phyloP scores from a whole-genome alignment of 306 rosid species.

The Lathyrus aphaca region DNA sequence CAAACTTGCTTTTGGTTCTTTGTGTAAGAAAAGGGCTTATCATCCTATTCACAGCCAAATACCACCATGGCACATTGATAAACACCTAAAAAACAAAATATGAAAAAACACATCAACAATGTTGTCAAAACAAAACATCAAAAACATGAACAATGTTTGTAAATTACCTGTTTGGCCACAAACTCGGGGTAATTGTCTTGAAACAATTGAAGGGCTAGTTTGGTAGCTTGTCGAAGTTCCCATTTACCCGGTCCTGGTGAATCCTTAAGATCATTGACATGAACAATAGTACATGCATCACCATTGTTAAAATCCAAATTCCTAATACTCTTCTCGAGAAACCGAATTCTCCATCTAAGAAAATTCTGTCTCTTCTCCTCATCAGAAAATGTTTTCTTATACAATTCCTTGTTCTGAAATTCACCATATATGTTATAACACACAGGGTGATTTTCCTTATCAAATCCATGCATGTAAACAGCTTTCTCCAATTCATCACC shows the following conservation, averaged over 20 bases:
- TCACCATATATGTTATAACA: constrained; percentile 73
- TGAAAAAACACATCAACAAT: background rate
- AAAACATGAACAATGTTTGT: background rate
- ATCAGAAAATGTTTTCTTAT: constrained; percentile 63
- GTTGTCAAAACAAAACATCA: background rate
- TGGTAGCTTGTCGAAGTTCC: constrained; percentile 81
- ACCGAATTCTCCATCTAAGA: constrained; percentile 69
- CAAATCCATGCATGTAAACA: constrained; percentile 68
- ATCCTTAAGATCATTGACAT: constrained; percentile 72
- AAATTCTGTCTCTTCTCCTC: constrained; percentile 67
- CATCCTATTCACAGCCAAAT: constrained; percentile 72
- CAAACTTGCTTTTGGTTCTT: constrained; percentile 78
- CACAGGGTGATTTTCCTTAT: constrained; percentile 79
- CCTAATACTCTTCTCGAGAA: constrained; percentile 69
- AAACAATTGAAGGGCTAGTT: constrained; percentile 68
- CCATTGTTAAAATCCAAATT: constrained; percentile 70
- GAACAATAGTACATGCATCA: constrained; percentile 66
- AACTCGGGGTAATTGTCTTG: constrained; percentile 84
- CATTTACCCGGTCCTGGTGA: constrained; percentile 73
- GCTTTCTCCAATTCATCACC: constrained; percentile 54
- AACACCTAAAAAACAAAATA: constrained; percentile 50
- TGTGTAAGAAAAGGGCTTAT: constrained; percentile 79
- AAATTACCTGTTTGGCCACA: constrained; percentile 71
- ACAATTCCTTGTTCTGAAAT: constrained; percentile 63
- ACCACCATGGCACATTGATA: constrained; percentile 93